phyloP scores from a whole-genome alignment of 192 early-diverging fungal species.

The Podochytrium sp. region DNA sequence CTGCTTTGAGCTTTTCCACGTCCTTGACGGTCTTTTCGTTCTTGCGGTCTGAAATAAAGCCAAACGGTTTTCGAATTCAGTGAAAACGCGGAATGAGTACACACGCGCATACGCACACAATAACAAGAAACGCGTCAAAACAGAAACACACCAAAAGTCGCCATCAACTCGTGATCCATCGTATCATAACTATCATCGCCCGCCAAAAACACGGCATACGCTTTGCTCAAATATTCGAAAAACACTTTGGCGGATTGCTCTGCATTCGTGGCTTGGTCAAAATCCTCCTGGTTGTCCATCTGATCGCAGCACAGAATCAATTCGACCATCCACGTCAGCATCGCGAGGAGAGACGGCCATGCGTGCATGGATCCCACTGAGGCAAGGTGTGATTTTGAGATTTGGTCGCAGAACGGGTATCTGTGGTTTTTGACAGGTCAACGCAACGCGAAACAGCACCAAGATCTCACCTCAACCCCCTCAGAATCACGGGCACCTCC shows the following conservation, averaged over 20 bases:
- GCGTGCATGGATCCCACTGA: slow-evolving; percentile 73
- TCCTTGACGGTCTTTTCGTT: slow-evolving; percentile 55
- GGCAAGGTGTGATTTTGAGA: slow-evolving; percentile 72
- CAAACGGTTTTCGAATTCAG: neutral
- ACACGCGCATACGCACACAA: neutral
- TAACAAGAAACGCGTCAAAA: neutral
- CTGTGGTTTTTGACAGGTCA: slow-evolving; percentile 31
- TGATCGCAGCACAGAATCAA: slow-evolving; percentile 63
- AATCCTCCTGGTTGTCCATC: slow-evolving; percentile 39
- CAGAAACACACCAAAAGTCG: slow-evolving; percentile 56
- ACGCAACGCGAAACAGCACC: slow-evolving; percentile 20
- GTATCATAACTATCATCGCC: slow-evolving; percentile 68
- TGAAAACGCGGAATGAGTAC: neutral
- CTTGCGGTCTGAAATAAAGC: slow-evolving; percentile 57
- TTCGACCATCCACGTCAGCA: slow-evolving; percentile 79
- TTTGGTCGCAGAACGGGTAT: slow-evolving; percentile 64
- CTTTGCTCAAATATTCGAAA: slow-evolving; percentile 68
- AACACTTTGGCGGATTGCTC: slow-evolving; percentile 64
- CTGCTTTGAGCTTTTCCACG: slow-evolving; percentile 45
- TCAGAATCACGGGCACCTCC: slow-evolving; percentile 66
- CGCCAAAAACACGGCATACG: slow-evolving; percentile 68
- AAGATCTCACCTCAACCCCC: slow-evolving; percentile 50
- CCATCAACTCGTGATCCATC: slow-evolving; percentile 59
- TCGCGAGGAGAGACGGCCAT: slow-evolving; percentile 70
- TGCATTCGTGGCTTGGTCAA: slow-evolving; percentile 23